Evolutionary conservation across 2,329 filamentous ascomycete species (phyloP).

Genomic region (Verticillium tricorpus): DNA sequence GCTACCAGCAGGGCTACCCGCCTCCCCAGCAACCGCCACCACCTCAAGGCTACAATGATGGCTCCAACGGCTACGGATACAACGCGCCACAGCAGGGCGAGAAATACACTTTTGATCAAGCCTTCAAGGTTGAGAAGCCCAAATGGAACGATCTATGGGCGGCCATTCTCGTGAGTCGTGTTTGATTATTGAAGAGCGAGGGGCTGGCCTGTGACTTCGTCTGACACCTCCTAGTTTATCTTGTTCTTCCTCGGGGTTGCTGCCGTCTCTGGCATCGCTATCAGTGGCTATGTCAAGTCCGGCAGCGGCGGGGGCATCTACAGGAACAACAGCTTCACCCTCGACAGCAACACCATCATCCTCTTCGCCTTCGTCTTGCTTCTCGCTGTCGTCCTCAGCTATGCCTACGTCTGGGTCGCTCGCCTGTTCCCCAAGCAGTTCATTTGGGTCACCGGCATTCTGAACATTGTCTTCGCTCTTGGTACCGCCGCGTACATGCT

Average conservation of each 20-base stretch:
- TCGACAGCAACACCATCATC: conserved; percentile 81
- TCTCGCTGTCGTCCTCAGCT: conserved; percentile 70
- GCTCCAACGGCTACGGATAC: conserved; percentile 27
- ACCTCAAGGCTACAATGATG: conserved; percentile 9
- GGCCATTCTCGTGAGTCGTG: conserved; percentile 61
- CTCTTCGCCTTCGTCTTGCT: conserved; percentile 76
- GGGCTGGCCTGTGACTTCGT: neutral
- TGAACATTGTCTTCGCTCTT: conserved; percentile 81
- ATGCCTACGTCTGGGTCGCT: conserved; percentile 70
- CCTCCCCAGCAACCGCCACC: conserved; percentile 18
- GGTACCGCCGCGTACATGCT: conserved; percentile 86
- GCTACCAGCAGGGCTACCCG: conserved; percentile 21
- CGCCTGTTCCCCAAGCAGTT: conserved; percentile 81
- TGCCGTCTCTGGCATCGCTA: conserved; percentile 69
- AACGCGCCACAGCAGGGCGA: conserved; percentile 31
- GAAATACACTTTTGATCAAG: conserved; percentile 66
- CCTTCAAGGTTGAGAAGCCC: conserved; percentile 77
- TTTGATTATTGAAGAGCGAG: conserved; percentile 8
- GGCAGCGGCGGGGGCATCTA: conserved; percentile 73
- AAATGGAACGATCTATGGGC: conserved; percentile 93
- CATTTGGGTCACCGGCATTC: conserved; percentile 86
- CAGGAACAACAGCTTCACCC: conserved; percentile 59
- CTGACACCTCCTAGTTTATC: conserved; percentile 50
- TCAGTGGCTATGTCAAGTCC: conserved; percentile 69
- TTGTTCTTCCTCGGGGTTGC: conserved; percentile 68